These are phyloP conservation scores for Neurospora sp. DNA, from an alignment of 495 filamentous ascomycete species.

Conservation along the genomic window DNA sequence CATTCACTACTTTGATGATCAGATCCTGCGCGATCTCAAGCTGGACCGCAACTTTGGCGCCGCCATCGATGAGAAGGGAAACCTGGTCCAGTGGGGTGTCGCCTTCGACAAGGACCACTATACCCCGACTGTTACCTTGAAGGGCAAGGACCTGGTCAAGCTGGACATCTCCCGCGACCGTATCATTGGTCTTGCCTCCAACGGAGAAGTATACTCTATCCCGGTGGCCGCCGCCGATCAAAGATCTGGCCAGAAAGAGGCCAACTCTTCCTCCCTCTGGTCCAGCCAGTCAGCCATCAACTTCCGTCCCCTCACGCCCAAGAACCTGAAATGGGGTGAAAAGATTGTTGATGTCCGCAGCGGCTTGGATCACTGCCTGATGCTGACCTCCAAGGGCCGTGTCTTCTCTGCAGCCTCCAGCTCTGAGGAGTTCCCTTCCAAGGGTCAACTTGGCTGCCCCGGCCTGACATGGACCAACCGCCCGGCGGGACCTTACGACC, in stretches of 20 bases:
- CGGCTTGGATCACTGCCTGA: conserved; percentile 73
- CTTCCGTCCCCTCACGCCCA: conserved; percentile 62
- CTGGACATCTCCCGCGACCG: conserved; percentile 69
- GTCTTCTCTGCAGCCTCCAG: conserved; percentile 78
- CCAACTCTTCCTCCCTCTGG: conserved; percentile 66
- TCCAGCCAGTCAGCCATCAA: conserved; percentile 42
- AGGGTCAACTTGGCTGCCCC: conserved; percentile 79
- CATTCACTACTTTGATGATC: conserved; percentile 75
- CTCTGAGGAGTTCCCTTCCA: conserved; percentile 63
- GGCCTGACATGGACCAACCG: conserved; percentile 70
- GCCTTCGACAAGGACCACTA: conserved; percentile 47
- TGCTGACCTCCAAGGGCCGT: conserved; percentile 78
- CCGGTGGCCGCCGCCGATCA: conserved; percentile 70
- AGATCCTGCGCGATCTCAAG: conserved; percentile 79
- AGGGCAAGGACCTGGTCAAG: conserved; percentile 67
- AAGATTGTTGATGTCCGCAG: conserved; percentile 61
- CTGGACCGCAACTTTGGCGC: conserved; percentile 75
- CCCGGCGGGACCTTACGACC: conserved; percentile 68
- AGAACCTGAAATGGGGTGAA: conserved; percentile 59
- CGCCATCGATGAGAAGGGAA: conserved; percentile 78
- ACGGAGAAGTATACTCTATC: conserved; percentile 78
- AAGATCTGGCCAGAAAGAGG: conserved; percentile 43
- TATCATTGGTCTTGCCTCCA: conserved; percentile 65
- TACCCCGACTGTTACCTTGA: conserved; percentile 59
- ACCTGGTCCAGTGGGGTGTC: conserved; percentile 85